Evolutionary conservation across 139 green algal genomes (phyloP).

Genomic region (Coelastrella sp.): DNA sequence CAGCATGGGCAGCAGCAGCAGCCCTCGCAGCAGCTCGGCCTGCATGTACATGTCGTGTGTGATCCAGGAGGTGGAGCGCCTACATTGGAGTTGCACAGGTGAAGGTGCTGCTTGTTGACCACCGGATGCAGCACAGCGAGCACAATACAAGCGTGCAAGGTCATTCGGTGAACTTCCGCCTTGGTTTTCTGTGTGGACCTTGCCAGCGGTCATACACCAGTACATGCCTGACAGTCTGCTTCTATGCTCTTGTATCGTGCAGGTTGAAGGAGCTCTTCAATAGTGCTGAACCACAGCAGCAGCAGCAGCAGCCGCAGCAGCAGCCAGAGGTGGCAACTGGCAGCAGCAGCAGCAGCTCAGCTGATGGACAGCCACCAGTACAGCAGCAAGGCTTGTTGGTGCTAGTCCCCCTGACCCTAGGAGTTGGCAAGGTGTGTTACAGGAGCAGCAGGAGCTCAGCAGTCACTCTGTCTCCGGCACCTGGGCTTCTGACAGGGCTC

Average conservation of each 20-base stretch:
- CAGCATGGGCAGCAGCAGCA: background rate
- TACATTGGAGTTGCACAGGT: background rate
- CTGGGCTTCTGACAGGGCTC: too few species aligned
- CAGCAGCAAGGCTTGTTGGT: constrained; percentile 69
- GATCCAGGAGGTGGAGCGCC: constrained; percentile 84
- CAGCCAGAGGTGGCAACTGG: background rate
- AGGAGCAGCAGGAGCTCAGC: background rate
- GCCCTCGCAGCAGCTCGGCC: background rate
- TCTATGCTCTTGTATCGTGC: background rate
- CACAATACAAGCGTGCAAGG: too few species aligned
- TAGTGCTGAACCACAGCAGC: background rate
- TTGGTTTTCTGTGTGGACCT: too few species aligned
- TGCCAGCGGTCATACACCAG: too few species aligned
- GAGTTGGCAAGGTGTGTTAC: constrained; percentile 79
- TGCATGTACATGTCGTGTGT: constrained; percentile 76
- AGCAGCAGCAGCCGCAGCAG: constrained; percentile 30
- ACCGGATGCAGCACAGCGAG: too few species aligned
- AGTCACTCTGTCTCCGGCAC: too few species aligned
- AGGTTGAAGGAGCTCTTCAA: background rate
- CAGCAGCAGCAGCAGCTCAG: background rate
- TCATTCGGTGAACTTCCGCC: too few species aligned
- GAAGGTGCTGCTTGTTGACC: background rate
- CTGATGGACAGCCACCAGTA: constrained; percentile 12
- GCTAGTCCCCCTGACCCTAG: constrained; percentile 88
- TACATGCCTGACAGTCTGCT: too few species aligned